These are phyloP conservation scores for Penicillium sp. DNA, from an alignment of 2,329 filamentous ascomycete genomes.

Conservation along the genomic window DNA sequence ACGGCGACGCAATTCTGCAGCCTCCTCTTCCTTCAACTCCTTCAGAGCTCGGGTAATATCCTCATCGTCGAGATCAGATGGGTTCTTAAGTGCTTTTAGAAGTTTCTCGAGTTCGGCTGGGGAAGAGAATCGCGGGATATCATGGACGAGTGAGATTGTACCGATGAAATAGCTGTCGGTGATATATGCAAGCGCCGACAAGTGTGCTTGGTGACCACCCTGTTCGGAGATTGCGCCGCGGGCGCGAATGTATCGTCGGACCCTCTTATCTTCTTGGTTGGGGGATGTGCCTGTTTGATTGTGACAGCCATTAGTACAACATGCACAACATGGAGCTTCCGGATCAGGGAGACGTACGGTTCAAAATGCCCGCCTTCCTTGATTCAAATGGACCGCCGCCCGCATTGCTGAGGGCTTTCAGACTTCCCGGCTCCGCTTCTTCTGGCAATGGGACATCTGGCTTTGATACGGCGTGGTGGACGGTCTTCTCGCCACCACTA, in stretches of 20 bases:
- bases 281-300: conserved; percentile 41
- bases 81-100: conserved; percentile 42
- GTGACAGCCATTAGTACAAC: not conserved
- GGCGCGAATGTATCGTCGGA: conserved; percentile 54
- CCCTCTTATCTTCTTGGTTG: conserved; percentile 64
- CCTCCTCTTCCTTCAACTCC: conserved; percentile 45
- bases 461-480: conserved; percentile 65
- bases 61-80: conserved; percentile 44
- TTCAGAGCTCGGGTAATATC: conserved; percentile 40
- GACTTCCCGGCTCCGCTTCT: conserved; percentile 27
- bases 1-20: conserved; percentile 37
- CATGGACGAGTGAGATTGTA: conserved; percentile 77
- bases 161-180: conserved; percentile 92
- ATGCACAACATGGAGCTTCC: not conserved
- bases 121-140: conserved; percentile 70
- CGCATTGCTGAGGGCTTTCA: conserved; percentile 29
- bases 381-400: conserved; percentile 57
- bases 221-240: conserved; percentile 67
- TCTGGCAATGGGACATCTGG: conserved; percentile 52
- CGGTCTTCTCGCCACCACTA: conserved; percentile 50
- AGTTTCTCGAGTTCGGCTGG: conserved; percentile 44
- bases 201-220: conserved; percentile 75
- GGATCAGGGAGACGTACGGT: conserved; percentile 40
- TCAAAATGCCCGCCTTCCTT: conserved; percentile 56
- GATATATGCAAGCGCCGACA: conserved; percentile 88